phyloP scores from a whole-genome alignment of 805 yeast species.

The Metschnikowia vanudenii region DNA sequence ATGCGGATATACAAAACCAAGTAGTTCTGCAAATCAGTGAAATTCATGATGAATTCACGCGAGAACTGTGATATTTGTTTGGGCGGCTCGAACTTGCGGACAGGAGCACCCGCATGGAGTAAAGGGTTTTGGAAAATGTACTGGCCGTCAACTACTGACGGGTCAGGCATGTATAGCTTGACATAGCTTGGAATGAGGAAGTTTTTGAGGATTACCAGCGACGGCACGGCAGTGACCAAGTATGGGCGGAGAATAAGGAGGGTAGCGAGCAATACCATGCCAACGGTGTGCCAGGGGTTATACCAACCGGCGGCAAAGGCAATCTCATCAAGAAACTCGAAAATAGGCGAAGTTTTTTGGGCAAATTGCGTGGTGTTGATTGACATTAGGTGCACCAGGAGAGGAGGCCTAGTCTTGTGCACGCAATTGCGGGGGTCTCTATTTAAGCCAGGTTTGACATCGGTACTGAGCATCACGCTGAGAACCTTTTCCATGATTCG shows the following conservation, averaged over 20 bases:
- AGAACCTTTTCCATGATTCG: conserved; percentile 69
- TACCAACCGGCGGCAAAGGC: conserved; percentile 62
- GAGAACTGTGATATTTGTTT: conserved; percentile 78
- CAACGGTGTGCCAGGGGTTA: conserved; percentile 59
- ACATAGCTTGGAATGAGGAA: conserved; percentile 69
- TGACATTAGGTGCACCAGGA: conserved; percentile 69
- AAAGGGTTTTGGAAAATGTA: conserved; percentile 29
- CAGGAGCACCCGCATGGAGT: conserved; percentile 47
- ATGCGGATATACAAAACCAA: conserved; percentile 61
- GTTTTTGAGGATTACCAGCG: conserved; percentile 50
- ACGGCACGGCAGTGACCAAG: conserved; percentile 52
- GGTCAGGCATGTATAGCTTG: conserved; percentile 62
- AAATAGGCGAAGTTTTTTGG: conserved; percentile 60
- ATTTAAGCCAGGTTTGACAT: conserved; percentile 35
- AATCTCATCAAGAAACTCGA: conserved; percentile 56
- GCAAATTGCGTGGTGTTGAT: conserved; percentile 62
- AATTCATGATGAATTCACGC: conserved; percentile 70
- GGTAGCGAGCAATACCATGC: conserved; percentile 49
- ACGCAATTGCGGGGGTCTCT: conserved; percentile 55
- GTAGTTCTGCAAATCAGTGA: conserved; percentile 82
- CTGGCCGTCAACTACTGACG: conserved; percentile 20
- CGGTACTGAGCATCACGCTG: conserved; percentile 60
- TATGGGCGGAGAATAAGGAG: conserved; percentile 61
- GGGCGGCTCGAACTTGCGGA: conserved; percentile 50
- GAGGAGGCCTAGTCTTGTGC: conserved; percentile 63